A percentile compares a stretch with the other conserved stretches of the same genome.
phyloP scores from a whole-genome alignment of 1,284 basidiomycete genomes.

The Cryptococcus sp. region DNA sequence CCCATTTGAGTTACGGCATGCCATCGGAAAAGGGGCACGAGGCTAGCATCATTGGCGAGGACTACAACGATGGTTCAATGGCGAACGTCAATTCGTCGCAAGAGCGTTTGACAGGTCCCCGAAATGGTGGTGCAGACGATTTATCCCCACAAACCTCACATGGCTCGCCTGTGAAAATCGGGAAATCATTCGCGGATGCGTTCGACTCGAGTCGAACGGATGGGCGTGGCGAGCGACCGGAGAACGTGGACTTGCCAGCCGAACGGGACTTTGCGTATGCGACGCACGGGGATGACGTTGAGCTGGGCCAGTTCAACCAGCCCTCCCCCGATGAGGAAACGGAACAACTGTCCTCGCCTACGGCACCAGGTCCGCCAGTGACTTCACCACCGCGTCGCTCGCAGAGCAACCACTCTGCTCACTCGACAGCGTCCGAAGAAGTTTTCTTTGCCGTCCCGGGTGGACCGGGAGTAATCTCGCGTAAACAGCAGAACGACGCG shows the following conservation, averaged over 20 bases:
- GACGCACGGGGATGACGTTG: slow-evolving; percentile 9
- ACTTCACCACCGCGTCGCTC: slow-evolving; percentile 5
- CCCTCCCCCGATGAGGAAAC: neutral
- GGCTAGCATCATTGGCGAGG: slow-evolving; percentile 33
- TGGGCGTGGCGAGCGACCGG: slow-evolving; percentile 1
- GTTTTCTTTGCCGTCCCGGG: slow-evolving; percentile 48
- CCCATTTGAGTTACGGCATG: slow-evolving; percentile 65
- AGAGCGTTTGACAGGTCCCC: slow-evolving; percentile 19
- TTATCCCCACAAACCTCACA: slow-evolving; percentile 9
- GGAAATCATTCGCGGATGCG: neutral
- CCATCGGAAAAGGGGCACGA: slow-evolving; percentile 40
- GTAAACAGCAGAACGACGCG: slow-evolving; percentile 20
- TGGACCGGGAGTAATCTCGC: slow-evolving; percentile 39
- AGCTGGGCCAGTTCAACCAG: slow-evolving; percentile 4
- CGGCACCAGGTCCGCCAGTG: slow-evolving; percentile 24
- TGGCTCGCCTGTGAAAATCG: neutral
- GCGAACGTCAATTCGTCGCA: slow-evolving; percentile 20
- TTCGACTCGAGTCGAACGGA: neutral
- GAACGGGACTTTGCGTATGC: slow-evolving; percentile 20
- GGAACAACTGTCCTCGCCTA: slow-evolving; percentile 9
- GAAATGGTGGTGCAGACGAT: neutral
- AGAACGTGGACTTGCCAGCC: slow-evolving; percentile 5
- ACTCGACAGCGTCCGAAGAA: slow-evolving; percentile 24
- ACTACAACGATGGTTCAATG: slow-evolving; percentile 10
- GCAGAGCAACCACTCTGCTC: slow-evolving; percentile 4